Evolutionary conservation across 257 asterid genomes (phyloP).

Genomic region (Solanum ossicruentum): DNA sequence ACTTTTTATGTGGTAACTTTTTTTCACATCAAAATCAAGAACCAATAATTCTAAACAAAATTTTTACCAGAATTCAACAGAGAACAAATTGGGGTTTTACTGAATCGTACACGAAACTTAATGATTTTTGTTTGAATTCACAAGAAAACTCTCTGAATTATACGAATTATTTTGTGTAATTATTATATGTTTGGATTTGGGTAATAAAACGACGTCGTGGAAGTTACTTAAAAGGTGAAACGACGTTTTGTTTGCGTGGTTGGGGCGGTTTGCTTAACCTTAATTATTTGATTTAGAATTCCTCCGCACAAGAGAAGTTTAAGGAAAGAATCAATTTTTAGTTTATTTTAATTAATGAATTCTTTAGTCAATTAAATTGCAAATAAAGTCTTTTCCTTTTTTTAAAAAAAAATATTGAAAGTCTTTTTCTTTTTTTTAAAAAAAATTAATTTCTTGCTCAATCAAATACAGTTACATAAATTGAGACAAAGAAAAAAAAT

Average conservation of each 20-base stretch:
- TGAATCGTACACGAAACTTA: background rate
- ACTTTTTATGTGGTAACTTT: background rate
- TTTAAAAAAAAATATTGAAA: background rate
- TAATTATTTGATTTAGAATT: background rate
- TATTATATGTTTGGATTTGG: background rate
- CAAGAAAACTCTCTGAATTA: background rate
- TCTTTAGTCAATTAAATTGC: background rate
- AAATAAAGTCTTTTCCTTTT: background rate
- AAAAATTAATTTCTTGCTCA: too few relatives aligned
- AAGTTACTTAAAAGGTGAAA: background rate
- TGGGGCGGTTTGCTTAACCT: background rate
- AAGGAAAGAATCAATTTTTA: background rate
- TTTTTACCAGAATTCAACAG: background rate
- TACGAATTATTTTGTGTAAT: background rate
- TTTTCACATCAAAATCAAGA: background rate
- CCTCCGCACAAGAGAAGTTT: background rate
- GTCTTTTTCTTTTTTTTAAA: rapidly evolving
- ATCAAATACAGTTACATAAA: too few relatives aligned
- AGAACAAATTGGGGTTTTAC: background rate
- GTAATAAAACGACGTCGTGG: background rate
- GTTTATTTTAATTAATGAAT: background rate
- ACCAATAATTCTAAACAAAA: background rate
- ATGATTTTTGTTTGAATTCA: background rate
- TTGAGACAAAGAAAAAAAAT: too few relatives aligned
- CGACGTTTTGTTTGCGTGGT: background rate